Percentiles rank a stretch among this genome's conserved stretches.
Conservation (phyloP, 176 grass and related monocot species). For the Alopecurus myosuroides region DNA sequence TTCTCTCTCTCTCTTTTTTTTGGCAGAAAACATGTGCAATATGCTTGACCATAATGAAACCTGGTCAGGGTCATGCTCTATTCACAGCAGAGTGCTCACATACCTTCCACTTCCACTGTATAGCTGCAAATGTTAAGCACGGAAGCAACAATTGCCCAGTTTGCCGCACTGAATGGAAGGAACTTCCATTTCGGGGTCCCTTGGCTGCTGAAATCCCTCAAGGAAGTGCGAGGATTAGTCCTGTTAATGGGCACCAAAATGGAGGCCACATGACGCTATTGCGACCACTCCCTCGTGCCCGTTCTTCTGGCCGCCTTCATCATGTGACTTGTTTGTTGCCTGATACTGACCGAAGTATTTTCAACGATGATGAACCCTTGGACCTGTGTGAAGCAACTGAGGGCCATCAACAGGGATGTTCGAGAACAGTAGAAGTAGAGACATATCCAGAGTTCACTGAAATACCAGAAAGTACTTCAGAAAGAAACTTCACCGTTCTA, state of each 20-base stretch:
- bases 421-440: conserved; percentile 70
- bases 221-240: conserved; percentile 45
- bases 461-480: conserved; percentile 58
- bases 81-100: conserved; percentile 89
- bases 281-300: conserved; percentile 57
- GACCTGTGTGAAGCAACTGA: conserved; percentile 33
- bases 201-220: conserved; percentile 32
- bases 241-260: conserved; percentile 50
- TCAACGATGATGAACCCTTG: conserved; percentile 82
- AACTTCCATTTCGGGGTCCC: conserved; percentile 57
- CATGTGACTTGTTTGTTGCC: conserved; percentile 45
- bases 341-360: conserved; percentile 54
- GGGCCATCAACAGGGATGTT: conserved; percentile 22
- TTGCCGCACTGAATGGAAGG: conserved; percentile 77
- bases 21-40: conserved; percentile 85
- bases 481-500: conserved; percentile 67
- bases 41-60: conserved; percentile 80
- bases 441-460: conserved; percentile 74
- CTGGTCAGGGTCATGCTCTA: conserved; percentile 74
- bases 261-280: conserved; percentile 51
- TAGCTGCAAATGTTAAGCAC: conserved; percentile 82
- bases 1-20: neutral
- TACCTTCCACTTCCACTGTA: conserved; percentile 86
- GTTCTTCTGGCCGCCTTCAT: conserved; percentile 54
- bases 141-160: conserved; percentile 69